phyloP scores from a whole-genome alignment of 345 rosid species.

The Turritis glabra region DNA sequence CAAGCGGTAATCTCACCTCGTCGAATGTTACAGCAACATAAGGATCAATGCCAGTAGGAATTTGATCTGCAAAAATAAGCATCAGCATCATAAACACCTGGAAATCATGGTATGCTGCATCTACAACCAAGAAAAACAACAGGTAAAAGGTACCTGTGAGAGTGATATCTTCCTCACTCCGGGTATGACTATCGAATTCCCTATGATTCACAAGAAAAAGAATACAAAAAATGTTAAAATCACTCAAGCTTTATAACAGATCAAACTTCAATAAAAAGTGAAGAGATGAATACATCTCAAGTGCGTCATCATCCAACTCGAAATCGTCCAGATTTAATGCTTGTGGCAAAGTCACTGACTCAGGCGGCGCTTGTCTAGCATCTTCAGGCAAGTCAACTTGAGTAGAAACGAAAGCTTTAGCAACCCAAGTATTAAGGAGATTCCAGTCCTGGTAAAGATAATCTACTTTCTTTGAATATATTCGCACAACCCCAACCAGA shows the following conservation, averaged over 20 bases:
- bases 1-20: slow-evolving; percentile 48
- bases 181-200: slow-evolving; percentile 53
- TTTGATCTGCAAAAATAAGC: slow-evolving; percentile 53
- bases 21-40: slow-evolving; percentile 69
- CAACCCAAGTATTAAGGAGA: slow-evolving; percentile 45
- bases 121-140: neutral
- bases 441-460: slow-evolving; percentile 75
- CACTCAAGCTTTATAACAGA: neutral
- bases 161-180: slow-evolving; percentile 70
- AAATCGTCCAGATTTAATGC: slow-evolving; percentile 69
- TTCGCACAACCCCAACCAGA: slow-evolving; percentile 84
- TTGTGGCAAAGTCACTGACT: slow-evolving; percentile 71
- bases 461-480: slow-evolving; percentile 87
- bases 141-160: slow-evolving; percentile 48
- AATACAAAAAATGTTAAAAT: neutral
- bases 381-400: slow-evolving; percentile 72
- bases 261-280: neutral
- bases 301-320: slow-evolving; percentile 47
- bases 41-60: slow-evolving; percentile 59
- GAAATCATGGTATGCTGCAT: neutral
- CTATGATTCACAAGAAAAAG: slow-evolving; percentile 31
- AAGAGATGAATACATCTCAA: slow-evolving; percentile 41
- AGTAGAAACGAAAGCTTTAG: slow-evolving; percentile 53
- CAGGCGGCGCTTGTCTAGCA: slow-evolving; percentile 63
- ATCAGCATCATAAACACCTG: neutral